Conservation (phyloP, 1,139 yeast genomes). For the Arxiozyma telluris region DNA sequence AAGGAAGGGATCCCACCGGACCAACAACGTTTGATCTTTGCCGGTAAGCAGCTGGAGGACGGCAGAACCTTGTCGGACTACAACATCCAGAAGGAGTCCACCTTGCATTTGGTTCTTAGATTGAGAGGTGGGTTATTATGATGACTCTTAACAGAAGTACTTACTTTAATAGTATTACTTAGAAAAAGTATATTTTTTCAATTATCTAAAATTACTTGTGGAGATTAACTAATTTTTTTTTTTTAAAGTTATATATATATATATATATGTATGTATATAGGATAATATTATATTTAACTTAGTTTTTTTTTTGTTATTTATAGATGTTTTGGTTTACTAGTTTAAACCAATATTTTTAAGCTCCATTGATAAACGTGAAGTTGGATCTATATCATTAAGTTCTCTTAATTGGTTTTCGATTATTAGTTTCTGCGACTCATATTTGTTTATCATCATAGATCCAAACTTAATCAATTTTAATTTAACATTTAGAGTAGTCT, state of each 20-base stretch:
- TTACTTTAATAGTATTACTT: background rate
- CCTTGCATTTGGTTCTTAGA: slow-evolving; percentile 48
- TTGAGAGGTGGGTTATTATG: slow-evolving; percentile 43
- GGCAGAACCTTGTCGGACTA: slow-evolving; percentile 60
- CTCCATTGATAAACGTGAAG: slow-evolving; percentile 35
- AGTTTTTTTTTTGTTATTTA: background rate
- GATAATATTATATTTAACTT: background rate
- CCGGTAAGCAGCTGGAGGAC: slow-evolving; percentile 87
- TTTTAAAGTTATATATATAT: background rate
- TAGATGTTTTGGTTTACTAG: background rate
- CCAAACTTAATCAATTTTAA: slow-evolving; percentile 41
- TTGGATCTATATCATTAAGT: slow-evolving; percentile 28
- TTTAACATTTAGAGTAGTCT: slow-evolving; percentile 56
- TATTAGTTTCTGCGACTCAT: slow-evolving; percentile 8
- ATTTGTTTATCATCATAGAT: slow-evolving; percentile 19
- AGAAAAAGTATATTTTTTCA: background rate
- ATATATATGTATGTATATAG: background rate
- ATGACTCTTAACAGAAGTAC: background rate
- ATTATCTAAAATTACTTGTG: background rate
- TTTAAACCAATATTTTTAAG: slow-evolving; percentile 21
- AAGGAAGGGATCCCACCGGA: slow-evolving; percentile 98
- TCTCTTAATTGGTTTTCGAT: slow-evolving; percentile 28
- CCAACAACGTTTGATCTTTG: slow-evolving; percentile 96
- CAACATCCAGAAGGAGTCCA: slow-evolving; percentile 61
- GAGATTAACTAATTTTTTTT: background rate